Conservation (phyloP, 805 yeast species). For the Starmerella etchellsii region DNA sequence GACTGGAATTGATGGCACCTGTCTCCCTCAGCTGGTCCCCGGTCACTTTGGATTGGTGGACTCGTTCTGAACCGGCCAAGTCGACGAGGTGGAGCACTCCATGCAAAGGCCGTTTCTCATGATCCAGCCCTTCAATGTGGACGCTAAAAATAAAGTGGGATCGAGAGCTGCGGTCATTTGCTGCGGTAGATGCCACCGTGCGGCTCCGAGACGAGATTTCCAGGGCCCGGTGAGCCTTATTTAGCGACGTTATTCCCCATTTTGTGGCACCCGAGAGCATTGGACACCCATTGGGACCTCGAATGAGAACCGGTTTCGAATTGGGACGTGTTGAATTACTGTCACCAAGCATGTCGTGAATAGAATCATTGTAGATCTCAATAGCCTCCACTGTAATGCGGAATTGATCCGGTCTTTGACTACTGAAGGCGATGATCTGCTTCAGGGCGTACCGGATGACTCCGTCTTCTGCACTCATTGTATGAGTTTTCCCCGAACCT, state of each 20-base stretch:
- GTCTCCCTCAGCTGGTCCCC: conserved; percentile 81
- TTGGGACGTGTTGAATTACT: background rate
- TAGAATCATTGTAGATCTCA: conserved; percentile 78
- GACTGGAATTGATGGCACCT: conserved; percentile 73
- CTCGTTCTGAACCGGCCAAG: conserved; percentile 87
- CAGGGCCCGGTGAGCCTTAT: conserved; percentile 38
- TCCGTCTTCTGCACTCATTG: conserved; percentile 73
- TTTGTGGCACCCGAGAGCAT: too few relatives aligned
- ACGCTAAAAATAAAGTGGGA: conserved; percentile 78
- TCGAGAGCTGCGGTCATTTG: conserved; percentile 77
- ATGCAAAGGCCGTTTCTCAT: conserved; percentile 29
- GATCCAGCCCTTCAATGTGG: conserved; percentile 37
- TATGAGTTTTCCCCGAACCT: conserved; percentile 85
- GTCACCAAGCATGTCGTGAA: conserved; percentile 53
- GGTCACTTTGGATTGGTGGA: conserved; percentile 56
- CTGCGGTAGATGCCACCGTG: conserved; percentile 66
- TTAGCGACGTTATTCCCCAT: too few relatives aligned
- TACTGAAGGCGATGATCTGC: conserved; percentile 51
- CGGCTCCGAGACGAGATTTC: conserved; percentile 47
- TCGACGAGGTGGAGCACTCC: conserved; percentile 76
- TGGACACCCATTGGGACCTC: too few relatives aligned
- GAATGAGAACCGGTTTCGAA: background rate
- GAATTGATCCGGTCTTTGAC: conserved; percentile 32
- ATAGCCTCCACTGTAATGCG: conserved; percentile 51
- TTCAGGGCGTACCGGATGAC: conserved; percentile 65